Percentiles rank a stretch among this genome's conserved stretches.
phyloP scores from a whole-genome alignment of 305 asterid genomes.

The Fraxinus sp. region DNA sequence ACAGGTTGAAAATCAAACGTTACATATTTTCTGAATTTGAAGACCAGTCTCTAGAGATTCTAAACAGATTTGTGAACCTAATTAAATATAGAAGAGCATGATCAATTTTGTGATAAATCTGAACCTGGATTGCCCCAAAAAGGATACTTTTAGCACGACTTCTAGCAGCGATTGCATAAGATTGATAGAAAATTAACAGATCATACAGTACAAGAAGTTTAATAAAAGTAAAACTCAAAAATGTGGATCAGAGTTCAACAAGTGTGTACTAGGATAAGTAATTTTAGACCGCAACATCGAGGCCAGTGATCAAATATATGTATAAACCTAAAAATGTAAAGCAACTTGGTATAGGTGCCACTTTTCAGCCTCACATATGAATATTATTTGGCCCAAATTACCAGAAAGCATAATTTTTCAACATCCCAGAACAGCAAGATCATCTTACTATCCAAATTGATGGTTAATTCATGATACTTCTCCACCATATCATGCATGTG shows the following conservation, averaged over 20 bases:
- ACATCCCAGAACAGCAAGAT: slow-evolving; percentile 4
- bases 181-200: neutral
- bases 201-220: neutral
- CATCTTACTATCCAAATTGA: neutral
- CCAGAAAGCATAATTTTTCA: neutral
- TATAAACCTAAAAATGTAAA: neutral
- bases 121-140: neutral
- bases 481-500: neutral
- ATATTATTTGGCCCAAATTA: slow-evolving; percentile 14
- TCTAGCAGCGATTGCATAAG: neutral
- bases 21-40: slow-evolving; percentile 1
- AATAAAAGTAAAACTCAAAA: neutral
- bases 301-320: neutral
- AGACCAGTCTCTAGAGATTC: neutral
- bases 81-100: neutral
- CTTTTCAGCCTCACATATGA: slow-evolving; percentile 2
- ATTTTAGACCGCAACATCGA: slow-evolving; percentile 1
- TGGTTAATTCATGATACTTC: neutral
- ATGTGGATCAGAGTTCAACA: neutral
- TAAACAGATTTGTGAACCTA: neutral
- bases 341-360: slow-evolving; percentile 12
- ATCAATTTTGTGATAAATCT: neutral
- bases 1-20: slow-evolving; percentile 21
- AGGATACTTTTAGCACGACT: neutral
- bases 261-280: neutral